Evolutionary conservation across 2,329 filamentous ascomycete species (phyloP).

Genomic region (Fusarium devonianum): DNA sequence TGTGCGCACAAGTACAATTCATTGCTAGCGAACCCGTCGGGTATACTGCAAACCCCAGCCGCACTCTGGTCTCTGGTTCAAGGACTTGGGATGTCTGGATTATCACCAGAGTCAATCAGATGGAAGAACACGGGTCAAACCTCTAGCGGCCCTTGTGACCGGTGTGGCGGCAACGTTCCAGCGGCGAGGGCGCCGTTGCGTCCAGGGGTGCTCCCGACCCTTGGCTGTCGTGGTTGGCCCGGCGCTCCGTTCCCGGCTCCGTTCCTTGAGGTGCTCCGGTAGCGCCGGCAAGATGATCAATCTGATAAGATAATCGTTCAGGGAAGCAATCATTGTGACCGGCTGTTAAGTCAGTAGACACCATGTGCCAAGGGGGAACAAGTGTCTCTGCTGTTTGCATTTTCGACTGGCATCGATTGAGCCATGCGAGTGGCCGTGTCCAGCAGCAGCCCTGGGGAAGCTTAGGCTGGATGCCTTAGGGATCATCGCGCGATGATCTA

Average conservation of each 20-base stretch:
- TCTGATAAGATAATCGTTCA: conserved; percentile 5
- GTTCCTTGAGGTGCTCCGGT: not conserved
- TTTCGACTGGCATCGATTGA: too few species aligned
- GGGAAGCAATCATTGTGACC: not conserved
- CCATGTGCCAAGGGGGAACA: not conserved
- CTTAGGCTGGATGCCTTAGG: too few species aligned
- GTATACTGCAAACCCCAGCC: too few species aligned
- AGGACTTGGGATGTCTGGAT: not conserved
- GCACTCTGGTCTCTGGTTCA: not conserved
- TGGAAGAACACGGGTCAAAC: too few species aligned
- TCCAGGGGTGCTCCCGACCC: conserved; percentile 3
- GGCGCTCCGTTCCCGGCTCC: conserved; percentile 5
- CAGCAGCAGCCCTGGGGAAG: too few species aligned
- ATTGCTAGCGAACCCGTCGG: too few species aligned
- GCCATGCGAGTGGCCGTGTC: too few species aligned
- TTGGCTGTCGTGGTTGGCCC: not conserved
- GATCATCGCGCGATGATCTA: too few species aligned
- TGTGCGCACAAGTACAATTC: too few species aligned
- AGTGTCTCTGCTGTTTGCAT: not conserved
- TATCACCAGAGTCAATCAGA: not conserved
- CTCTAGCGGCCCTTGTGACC: not conserved
- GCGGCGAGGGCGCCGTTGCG: too few species aligned
- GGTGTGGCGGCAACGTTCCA: not conserved
- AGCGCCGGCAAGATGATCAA: conserved; percentile 1
- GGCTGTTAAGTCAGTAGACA: not conserved